Evolutionary conservation across 1,284 basidiomycete genomes (phyloP).

Genomic region (Trametes polyzona): DNA sequence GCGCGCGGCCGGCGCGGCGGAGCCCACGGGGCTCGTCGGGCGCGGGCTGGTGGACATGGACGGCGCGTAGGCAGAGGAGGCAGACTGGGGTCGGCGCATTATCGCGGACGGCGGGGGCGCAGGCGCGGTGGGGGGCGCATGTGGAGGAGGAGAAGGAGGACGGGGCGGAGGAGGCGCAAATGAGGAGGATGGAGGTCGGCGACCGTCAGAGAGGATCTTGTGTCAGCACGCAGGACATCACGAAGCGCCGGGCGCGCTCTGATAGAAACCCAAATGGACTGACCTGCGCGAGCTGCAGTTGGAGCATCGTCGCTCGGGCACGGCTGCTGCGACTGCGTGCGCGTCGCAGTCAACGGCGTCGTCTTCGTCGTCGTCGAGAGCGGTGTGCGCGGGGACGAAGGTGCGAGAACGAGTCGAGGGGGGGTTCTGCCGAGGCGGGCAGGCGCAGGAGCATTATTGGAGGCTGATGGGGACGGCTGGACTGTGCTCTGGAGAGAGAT

Average conservation of each 20-base stretch:
- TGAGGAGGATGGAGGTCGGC: too few relatives aligned
- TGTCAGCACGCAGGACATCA: slow-evolving; percentile 27
- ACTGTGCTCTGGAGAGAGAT: too few relatives aligned
- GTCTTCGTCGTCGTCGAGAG: slow-evolving; percentile 17
- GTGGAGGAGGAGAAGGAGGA: slow-evolving; percentile 5
- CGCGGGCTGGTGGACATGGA: slow-evolving; percentile 14
- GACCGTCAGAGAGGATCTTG: slow-evolving; percentile 18
- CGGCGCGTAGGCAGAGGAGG: slow-evolving; percentile 20
- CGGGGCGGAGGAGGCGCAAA: slow-evolving; percentile 13
- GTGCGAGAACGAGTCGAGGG: neutral
- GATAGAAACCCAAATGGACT: slow-evolving; percentile 24
- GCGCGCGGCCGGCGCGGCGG: slow-evolving; percentile 18
- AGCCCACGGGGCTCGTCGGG: slow-evolving; percentile 13
- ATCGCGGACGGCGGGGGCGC: slow-evolving; percentile 8
- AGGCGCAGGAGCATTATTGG: neutral
- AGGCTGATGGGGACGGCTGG: slow-evolving; percentile 1
- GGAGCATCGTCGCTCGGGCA: slow-evolving; percentile 22
- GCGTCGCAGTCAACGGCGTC: slow-evolving; percentile 8
- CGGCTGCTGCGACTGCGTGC: slow-evolving; percentile 9
- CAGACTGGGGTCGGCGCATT: slow-evolving; percentile 12
- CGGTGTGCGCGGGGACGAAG: slow-evolving; percentile 9
- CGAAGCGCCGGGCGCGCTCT: slow-evolving; percentile 24
- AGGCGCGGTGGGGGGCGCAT: slow-evolving; percentile 2
- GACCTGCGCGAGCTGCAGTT: slow-evolving; percentile 26
- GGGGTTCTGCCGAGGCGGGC: neutral